Evolutionary conservation across 257 asterid species (phyloP).

Genomic region (Solanum gracilifrons): DNA sequence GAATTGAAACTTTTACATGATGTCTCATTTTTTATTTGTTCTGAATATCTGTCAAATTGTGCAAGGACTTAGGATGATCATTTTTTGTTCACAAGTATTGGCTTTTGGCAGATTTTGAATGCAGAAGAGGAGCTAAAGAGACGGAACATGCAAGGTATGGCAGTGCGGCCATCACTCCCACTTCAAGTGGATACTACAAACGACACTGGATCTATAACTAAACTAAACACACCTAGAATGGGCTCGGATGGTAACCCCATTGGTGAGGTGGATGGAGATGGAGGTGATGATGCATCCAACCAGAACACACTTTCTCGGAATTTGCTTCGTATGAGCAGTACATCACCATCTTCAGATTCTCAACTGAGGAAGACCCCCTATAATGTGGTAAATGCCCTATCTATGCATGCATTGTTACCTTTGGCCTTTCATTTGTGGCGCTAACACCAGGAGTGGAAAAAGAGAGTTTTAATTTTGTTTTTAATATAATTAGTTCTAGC

Average conservation of each 20-base stretch:
- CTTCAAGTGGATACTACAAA: conserved; percentile 67
- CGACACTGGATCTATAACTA: conserved; percentile 73
- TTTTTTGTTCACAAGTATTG: background rate
- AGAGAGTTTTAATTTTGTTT: background rate
- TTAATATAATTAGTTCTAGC: background rate
- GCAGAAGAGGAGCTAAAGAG: conserved; percentile 86
- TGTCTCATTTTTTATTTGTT: background rate
- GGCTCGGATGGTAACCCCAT: conserved; percentile 56
- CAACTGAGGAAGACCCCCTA: conserved; percentile 50
- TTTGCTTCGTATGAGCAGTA: conserved; percentile 55
- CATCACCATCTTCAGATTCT: conserved; percentile 80
- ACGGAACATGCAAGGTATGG: conserved; percentile 37
- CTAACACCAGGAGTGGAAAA: background rate
- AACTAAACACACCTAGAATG: conserved; percentile 62
- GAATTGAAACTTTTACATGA: background rate
- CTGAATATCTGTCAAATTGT: background rate
- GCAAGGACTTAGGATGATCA: background rate
- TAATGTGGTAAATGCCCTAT: conserved; percentile 32
- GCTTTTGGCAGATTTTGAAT: conserved; percentile 52
- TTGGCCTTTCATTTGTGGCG: background rate
- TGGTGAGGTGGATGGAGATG: conserved; percentile 56
- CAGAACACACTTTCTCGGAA: conserved; percentile 41
- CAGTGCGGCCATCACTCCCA: conserved; percentile 49
- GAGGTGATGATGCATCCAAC: conserved; percentile 49
- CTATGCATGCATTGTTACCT: background rate